Percentiles rank a stretch among this genome's conserved stretches.
These are phyloP conservation scores for Fusarium proliferatum DNA, from an alignment of 2,329 filamentous ascomycete species.

Conservation along the genomic window DNA sequence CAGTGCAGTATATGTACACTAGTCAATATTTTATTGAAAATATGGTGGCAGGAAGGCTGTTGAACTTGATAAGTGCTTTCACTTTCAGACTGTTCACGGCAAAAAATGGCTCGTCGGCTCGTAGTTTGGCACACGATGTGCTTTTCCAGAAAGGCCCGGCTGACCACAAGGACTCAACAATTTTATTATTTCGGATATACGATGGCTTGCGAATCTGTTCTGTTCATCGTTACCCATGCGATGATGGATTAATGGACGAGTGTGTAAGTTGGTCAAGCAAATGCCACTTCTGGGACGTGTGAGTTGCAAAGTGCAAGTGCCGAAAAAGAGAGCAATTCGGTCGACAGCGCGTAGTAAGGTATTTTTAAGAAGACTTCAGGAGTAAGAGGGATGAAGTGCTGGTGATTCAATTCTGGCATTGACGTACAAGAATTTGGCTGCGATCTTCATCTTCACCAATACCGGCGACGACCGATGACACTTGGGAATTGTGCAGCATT, in stretches of 20 bases:
- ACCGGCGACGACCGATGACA: neutral
- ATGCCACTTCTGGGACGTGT: neutral
- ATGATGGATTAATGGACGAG: neutral
- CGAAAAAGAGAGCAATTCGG: neutral
- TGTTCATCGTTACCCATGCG: neutral
- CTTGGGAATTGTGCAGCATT: neutral
- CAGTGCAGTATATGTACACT: neutral
- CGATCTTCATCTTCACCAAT: neutral
- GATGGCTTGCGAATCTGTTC: neutral
- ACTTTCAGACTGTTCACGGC: neutral
- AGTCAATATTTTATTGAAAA: fast-evolving
- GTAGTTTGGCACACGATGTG: neutral
- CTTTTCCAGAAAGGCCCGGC: too few species aligned
- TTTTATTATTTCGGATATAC: fast-evolving
- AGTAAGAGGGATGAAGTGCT: neutral
- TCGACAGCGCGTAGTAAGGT: fast-evolving
- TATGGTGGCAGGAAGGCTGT: too few species aligned
- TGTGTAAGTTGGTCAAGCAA: neutral
- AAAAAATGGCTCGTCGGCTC: neutral
- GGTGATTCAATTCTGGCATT: neutral
- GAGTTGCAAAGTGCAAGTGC: neutral
- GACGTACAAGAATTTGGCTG: neutral
- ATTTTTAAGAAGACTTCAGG: neutral
- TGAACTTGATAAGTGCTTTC: neutral
- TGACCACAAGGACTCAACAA: neutral